Evolutionary conservation across 2,329 filamentous ascomycete genomes (phyloP).

Genomic region (Botryotinia narcissicola): DNA sequence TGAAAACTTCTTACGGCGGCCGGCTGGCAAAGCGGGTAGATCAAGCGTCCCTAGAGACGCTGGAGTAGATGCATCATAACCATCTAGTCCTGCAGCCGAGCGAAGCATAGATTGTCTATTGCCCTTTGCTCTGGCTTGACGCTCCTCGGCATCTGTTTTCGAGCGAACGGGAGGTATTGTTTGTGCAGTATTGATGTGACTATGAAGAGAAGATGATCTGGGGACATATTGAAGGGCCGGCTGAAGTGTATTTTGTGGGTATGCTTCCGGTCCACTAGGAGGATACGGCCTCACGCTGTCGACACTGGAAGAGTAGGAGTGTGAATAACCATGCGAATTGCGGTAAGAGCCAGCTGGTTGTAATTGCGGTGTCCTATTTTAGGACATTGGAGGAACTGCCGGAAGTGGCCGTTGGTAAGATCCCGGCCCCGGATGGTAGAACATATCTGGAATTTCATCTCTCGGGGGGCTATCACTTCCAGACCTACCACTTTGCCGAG

Average conservation of each 20-base stretch:
- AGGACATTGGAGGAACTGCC: constrained; percentile 53
- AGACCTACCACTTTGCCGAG: constrained; percentile 42
- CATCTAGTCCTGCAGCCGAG: constrained; percentile 52
- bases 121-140: constrained; percentile 54
- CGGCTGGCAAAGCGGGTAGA: constrained; percentile 76
- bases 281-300: constrained; percentile 36
- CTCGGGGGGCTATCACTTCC: constrained; percentile 63
- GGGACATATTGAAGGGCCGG: constrained; percentile 48
- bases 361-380: constrained; percentile 46
- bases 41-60: constrained; percentile 66
- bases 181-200: constrained; percentile 75
- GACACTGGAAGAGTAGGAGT: constrained; percentile 50
- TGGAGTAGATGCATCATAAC: constrained; percentile 55
- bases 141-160: constrained; percentile 81
- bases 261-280: constrained; percentile 35
- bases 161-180: constrained; percentile 83
- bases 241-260: constrained; percentile 46
- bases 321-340: constrained; percentile 44
- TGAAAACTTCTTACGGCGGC: constrained; percentile 78
- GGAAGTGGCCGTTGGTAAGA: constrained; percentile 64
- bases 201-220: constrained; percentile 79
- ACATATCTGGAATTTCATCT: constrained; percentile 82
- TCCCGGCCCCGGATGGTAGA: constrained; percentile 79
- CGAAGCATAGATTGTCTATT: constrained; percentile 51
- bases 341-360: constrained; percentile 60